Percentiles rank a stretch among this genome's conserved stretches.
Conservation (phyloP, 176 grass and related monocot genomes). For the Oryza australiensis region DNA sequence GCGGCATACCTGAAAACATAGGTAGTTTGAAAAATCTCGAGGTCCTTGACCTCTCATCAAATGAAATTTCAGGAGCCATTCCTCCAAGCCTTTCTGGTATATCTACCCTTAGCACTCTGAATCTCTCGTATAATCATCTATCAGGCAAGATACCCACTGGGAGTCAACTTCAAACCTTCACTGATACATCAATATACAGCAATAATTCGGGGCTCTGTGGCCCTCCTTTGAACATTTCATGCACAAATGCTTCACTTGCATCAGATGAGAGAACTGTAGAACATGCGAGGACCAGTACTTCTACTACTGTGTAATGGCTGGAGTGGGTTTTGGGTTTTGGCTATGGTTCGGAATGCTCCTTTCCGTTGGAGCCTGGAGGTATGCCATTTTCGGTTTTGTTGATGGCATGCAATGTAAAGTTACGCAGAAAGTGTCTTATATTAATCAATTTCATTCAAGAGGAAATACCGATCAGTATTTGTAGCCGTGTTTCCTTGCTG, state of each 20-base stretch:
- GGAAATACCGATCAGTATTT: slow-evolving; percentile 2
- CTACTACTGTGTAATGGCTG: slow-evolving; percentile 41
- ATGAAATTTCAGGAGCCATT: slow-evolving; percentile 50
- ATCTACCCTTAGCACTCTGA: slow-evolving; percentile 11
- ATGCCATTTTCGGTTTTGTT: slow-evolving; percentile 34
- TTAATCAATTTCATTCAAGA: slow-evolving; percentile 16
- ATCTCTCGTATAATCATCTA: slow-evolving; percentile 59
- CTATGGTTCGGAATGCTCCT: slow-evolving; percentile 54
- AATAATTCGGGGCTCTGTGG: slow-evolving; percentile 69
- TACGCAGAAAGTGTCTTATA: slow-evolving; percentile 18
- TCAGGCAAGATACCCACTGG: slow-evolving; percentile 52
- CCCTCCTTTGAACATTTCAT: slow-evolving; percentile 28
- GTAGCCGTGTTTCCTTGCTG: not conserved
- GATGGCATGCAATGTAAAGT: slow-evolving; percentile 47
- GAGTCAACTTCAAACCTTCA: slow-evolving; percentile 59
- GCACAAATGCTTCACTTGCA: slow-evolving; percentile 1
- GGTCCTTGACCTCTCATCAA: slow-evolving; percentile 56
- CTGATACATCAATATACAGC: slow-evolving; percentile 38
- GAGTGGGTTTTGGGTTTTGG: slow-evolving; percentile 61
- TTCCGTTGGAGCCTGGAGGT: slow-evolving; percentile 30
- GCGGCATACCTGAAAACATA: slow-evolving; percentile 42
- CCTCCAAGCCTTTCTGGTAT: slow-evolving; percentile 24
- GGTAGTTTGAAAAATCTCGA: slow-evolving; percentile 39
- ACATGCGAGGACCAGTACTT: slow-evolving; percentile 31
- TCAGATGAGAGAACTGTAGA: not conserved